These are phyloP conservation scores for Litchi chinensis DNA, from an alignment of 345 rosid genomes.

Conservation along the genomic window DNA sequence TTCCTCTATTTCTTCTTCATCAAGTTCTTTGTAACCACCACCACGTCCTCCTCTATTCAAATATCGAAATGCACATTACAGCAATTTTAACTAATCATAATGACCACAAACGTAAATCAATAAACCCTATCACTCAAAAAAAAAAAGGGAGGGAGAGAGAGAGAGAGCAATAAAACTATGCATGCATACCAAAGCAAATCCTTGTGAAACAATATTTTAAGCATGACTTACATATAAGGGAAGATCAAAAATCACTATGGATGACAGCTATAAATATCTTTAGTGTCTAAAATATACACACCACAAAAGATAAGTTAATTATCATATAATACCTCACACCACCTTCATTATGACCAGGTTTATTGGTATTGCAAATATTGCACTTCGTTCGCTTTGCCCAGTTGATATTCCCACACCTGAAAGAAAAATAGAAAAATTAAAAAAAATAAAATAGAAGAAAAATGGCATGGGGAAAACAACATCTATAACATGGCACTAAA, in stretches of 20 bases:
- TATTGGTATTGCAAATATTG: constrained; percentile 95
- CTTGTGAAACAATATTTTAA: not conserved
- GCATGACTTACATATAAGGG: not conserved
- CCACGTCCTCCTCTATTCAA: constrained; percentile 90
- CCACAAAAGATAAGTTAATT: not conserved
- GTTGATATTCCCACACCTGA: constrained; percentile 96
- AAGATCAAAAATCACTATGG: not conserved
- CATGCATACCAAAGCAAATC: not conserved
- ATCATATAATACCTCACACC: constrained; percentile 76
- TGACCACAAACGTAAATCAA: not conserved
- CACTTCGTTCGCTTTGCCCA: constrained; percentile 98
- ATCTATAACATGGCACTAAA: constrained; percentile 4
- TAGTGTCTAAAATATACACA: not conserved
- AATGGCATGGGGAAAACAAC: not conserved
- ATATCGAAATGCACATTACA: constrained; percentile 16
- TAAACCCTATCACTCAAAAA: not conserved
- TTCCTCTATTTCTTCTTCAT: constrained; percentile 98
- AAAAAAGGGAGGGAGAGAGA: too few species aligned
- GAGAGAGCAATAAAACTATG: not conserved
- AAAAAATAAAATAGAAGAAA: not conserved
- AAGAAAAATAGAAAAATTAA: constrained; percentile 1
- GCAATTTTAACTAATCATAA: not conserved
- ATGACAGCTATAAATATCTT: not conserved
- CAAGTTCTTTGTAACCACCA: constrained; percentile 98
- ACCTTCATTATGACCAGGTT: constrained; percentile 94